These are phyloP conservation scores for Puya raimondii DNA, from an alignment of 176 grass and related monocot genomes.

Conservation along the genomic window DNA sequence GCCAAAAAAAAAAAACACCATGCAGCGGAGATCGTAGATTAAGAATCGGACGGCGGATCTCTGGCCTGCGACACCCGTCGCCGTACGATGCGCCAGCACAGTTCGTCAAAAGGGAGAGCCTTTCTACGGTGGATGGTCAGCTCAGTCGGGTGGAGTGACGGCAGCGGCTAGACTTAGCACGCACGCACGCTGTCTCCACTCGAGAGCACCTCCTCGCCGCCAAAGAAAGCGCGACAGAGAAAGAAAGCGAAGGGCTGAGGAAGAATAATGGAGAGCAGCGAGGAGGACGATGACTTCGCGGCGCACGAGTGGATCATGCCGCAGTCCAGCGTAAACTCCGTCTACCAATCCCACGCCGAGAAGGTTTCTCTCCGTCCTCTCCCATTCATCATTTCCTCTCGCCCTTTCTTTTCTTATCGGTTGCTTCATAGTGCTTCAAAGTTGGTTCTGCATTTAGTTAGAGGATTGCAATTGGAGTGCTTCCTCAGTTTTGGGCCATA, in stretches of 20 bases:
- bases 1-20: too few relatives aligned
- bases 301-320: slow-evolving; percentile 96
- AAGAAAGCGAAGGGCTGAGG: not conserved
- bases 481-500: not conserved
- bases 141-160: too few relatives aligned
- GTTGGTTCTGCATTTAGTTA: not conserved
- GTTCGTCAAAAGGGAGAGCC: too few relatives aligned
- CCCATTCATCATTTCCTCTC: not conserved
- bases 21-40: too few relatives aligned
- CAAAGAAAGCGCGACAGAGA: not conserved
- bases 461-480: not conserved
- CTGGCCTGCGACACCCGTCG: too few relatives aligned
- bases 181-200: too few relatives aligned
- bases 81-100: too few relatives aligned
- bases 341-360: slow-evolving; percentile 81
- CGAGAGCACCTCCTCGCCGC: too few relatives aligned
- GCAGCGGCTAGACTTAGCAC: too few relatives aligned
- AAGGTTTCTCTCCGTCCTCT: slow-evolving; percentile 28
- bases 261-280: slow-evolving; percentile 83
- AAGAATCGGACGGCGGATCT: too few relatives aligned
- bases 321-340: slow-evolving; percentile 84
- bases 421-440: not conserved
- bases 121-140: too few relatives aligned
- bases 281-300: slow-evolving; percentile 76
- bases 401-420: not conserved